Percentiles rank a stretch among this genome's conserved stretches.
phyloP scores from a whole-genome alignment of 1,139 yeast species.

The Sugiyamaella paludigena region DNA sequence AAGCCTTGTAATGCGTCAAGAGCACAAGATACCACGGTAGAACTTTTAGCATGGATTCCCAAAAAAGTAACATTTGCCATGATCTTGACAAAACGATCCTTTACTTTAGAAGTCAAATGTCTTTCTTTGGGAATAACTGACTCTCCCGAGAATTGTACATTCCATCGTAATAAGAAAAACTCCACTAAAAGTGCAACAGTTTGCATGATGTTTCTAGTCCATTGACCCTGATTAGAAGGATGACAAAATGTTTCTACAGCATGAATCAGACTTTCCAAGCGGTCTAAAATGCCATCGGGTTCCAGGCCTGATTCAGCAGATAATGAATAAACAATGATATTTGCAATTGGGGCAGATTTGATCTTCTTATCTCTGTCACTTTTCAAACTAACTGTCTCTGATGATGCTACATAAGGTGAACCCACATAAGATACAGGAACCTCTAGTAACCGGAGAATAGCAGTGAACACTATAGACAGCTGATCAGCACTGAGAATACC shows the following conservation, averaged over 20 bases:
- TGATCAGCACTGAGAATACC: slow-evolving; percentile 69
- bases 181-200: slow-evolving; percentile 47
- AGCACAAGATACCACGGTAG: slow-evolving; percentile 57
- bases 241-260: slow-evolving; percentile 84
- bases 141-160: slow-evolving; percentile 36
- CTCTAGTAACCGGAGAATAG: slow-evolving; percentile 38
- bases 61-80: slow-evolving; percentile 58
- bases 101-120: slow-evolving; percentile 47
- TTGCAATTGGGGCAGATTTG: slow-evolving; percentile 44
- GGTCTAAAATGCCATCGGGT: slow-evolving; percentile 52
- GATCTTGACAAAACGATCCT: slow-evolving; percentile 53
- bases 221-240: slow-evolving; percentile 84
- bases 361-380: slow-evolving; percentile 30
- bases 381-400: slow-evolving; percentile 27
- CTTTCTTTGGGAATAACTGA: slow-evolving; percentile 43
- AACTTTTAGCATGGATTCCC: slow-evolving; percentile 78
- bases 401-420: slow-evolving; percentile 35
- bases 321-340: slow-evolving; percentile 63
- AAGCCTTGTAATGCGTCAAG: slow-evolving; percentile 60
- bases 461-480: slow-evolving; percentile 55
- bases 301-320: slow-evolving; percentile 42
- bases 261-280: slow-evolving; percentile 55
- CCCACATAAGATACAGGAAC: slow-evolving; percentile 41
- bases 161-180: slow-evolving; percentile 37
- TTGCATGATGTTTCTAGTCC: slow-evolving; percentile 74